Percentiles rank a stretch among this genome's conserved stretches.
Conservation (phyloP, 1,139 yeast species). For the Suhomyces coccinellae region DNA sequence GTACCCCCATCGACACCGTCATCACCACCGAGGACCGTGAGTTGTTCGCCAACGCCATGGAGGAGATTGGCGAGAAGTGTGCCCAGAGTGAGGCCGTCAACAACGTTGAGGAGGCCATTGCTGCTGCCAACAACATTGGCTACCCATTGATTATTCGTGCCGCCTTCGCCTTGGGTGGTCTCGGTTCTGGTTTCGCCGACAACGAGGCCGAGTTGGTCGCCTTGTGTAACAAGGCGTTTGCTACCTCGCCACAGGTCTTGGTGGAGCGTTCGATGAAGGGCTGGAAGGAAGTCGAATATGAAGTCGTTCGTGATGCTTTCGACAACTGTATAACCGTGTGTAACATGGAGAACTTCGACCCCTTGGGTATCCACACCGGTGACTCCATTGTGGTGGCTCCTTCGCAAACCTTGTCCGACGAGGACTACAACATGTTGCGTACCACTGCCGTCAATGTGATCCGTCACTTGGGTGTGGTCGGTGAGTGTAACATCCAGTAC, state of each 20-base stretch:
- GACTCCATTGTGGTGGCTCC: constrained; percentile 99
- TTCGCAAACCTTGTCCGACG: constrained; percentile 95
- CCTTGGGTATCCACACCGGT: constrained; percentile 98
- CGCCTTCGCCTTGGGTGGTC: constrained; percentile 96
- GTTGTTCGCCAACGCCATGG: constrained; percentile 91
- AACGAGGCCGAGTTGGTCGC: constrained; percentile 81
- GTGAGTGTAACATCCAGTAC: constrained; percentile 98
- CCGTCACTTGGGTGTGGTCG: constrained; percentile 97
- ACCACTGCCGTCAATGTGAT: constrained; percentile 97
- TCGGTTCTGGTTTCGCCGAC: constrained; percentile 97
- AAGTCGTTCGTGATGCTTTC: constrained; percentile 95
- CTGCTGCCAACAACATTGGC: constrained; percentile 83
- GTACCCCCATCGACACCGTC: constrained; percentile 94
- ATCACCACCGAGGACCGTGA: constrained; percentile 98
- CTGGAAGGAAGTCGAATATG: constrained; percentile 99
- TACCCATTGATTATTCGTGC: constrained; percentile 98
- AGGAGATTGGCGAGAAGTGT: constrained; percentile 90
- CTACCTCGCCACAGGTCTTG: constrained; percentile 92
- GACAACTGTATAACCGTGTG: constrained; percentile 99
- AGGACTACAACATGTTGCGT: constrained; percentile 96
- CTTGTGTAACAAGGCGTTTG: constrained; percentile 88
- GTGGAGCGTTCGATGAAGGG: constrained; percentile 98
- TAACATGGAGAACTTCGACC: constrained; percentile 99
- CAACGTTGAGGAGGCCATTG: constrained; percentile 74
- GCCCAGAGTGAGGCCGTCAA: constrained; percentile 90